Evolutionary conservation across 768 basidiomycete species (phyloP).

Genomic region (Mycena capillaripes): DNA sequence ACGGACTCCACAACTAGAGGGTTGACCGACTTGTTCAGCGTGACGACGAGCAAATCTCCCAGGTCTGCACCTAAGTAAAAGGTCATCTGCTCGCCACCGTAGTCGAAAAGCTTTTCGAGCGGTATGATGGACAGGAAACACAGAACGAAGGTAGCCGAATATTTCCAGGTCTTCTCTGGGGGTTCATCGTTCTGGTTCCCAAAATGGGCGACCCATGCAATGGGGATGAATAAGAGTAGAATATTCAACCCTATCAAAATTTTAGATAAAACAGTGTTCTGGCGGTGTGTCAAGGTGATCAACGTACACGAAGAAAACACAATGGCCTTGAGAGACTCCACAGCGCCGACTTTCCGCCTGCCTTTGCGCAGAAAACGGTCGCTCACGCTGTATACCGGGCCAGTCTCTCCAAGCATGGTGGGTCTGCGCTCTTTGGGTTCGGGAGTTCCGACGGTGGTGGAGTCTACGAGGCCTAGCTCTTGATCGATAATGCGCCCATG

Average conservation of each 20-base stretch:
- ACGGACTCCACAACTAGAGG: neutral
- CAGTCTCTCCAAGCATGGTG: neutral
- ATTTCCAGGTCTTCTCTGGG: slow-evolving; percentile 5
- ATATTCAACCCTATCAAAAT: slow-evolving; percentile 71
- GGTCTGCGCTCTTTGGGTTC: neutral
- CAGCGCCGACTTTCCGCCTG: slow-evolving; percentile 58
- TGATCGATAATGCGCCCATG: slow-evolving; percentile 29
- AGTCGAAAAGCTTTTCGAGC: slow-evolving; percentile 77
- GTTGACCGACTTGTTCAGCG: slow-evolving; percentile 71
- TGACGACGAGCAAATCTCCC: slow-evolving; percentile 76
- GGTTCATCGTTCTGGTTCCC: slow-evolving; percentile 24
- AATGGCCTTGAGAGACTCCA: slow-evolving; percentile 60
- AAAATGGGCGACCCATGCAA: slow-evolving; percentile 75
- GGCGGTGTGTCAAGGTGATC: neutral
- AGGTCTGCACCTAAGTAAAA: slow-evolving; percentile 72
- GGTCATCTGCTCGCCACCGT: slow-evolving; percentile 68
- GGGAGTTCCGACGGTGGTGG: neutral
- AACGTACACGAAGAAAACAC: slow-evolving; percentile 68
- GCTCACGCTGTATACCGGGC: slow-evolving; percentile 25
- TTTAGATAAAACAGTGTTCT: too few relatives aligned
- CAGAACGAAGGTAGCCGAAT: slow-evolving; percentile 43
- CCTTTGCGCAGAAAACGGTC: slow-evolving; percentile 63
- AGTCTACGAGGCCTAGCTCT: slow-evolving; percentile 20
- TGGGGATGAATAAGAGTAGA: slow-evolving; percentile 68
- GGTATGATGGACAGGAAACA: slow-evolving; percentile 77